These are phyloP conservation scores for Citrus medica DNA, from an alignment of 345 rosid species.

Conservation along the genomic window DNA sequence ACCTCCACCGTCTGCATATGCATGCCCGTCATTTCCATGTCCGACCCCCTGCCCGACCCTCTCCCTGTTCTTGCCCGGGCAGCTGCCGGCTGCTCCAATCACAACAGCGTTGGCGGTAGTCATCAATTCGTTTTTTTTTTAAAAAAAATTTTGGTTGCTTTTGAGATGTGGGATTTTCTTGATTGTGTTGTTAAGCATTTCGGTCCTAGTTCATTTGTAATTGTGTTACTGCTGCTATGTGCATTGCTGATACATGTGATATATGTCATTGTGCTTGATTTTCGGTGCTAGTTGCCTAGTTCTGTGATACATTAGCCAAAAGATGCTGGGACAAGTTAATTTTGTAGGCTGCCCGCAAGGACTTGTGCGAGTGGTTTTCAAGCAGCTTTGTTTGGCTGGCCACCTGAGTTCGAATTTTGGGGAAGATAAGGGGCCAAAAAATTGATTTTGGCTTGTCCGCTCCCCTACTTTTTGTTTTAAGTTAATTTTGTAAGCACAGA, in stretches of 20 bases:
- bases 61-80: slow-evolving; percentile 64
- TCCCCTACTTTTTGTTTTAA: too few relatives aligned
- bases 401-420: too few relatives aligned
- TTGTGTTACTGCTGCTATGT: background rate
- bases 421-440: too few relatives aligned
- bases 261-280: background rate
- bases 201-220: background rate
- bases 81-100: slow-evolving; percentile 68
- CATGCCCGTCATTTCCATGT: slow-evolving; percentile 40
- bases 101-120: slow-evolving; percentile 68
- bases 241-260: background rate
- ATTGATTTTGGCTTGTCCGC: too few relatives aligned
- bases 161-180: background rate
- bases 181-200: background rate
- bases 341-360: background rate
- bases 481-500: background rate
- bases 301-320: background rate
- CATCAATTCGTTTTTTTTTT: background rate
- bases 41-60: slow-evolving; percentile 42
- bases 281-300: background rate
- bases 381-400: too few relatives aligned
- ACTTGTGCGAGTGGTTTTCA: too few relatives aligned
- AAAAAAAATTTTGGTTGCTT: background rate
- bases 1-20: slow-evolving; percentile 82
- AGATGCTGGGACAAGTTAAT: background rate